phyloP scores from a whole-genome alignment of 129 eudicot species.

The Artemisia tridentata region DNA sequence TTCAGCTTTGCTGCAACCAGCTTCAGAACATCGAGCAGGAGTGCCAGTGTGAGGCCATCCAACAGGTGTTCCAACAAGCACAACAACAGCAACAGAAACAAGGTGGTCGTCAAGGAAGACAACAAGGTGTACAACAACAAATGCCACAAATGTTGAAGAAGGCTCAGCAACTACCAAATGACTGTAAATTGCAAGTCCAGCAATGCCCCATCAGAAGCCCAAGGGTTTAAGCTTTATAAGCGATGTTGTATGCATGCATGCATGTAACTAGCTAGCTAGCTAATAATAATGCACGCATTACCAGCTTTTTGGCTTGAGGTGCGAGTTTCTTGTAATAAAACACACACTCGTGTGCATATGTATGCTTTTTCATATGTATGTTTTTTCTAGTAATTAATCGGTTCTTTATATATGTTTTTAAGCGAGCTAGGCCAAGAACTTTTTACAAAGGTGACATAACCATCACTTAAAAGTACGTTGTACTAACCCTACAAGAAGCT shows the following conservation, averaged over 20 bases:
- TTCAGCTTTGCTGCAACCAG: constrained; percentile 8
- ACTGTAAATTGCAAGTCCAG: constrained; percentile 4
- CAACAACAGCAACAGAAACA: neutral
- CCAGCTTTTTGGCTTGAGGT: neutral
- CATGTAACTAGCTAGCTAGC: too few species aligned
- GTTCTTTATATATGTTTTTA: too few species aligned
- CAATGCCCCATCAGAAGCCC: constrained; percentile 1
- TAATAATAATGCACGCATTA: neutral
- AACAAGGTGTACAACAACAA: neutral
- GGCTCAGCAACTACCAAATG: neutral
- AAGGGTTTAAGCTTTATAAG: neutral
- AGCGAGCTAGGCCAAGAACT: too few species aligned
- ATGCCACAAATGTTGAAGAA: neutral
- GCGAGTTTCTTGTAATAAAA: too few species aligned
- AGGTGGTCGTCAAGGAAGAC: neutral
- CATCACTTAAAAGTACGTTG: too few species aligned
- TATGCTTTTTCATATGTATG: too few species aligned
- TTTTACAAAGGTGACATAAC: too few species aligned
- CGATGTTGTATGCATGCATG: too few species aligned
- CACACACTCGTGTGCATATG: too few species aligned
- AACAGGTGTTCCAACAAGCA: neutral
- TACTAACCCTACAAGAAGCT: too few species aligned
- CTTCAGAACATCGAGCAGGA: neutral
- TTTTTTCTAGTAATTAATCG: too few species aligned
- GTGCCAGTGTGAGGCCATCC: constrained; percentile 15